Base-by-base conservation (phyloP, 2,329 filamentous ascomycete species). In the Neonectria neomacrospora region DNA sequence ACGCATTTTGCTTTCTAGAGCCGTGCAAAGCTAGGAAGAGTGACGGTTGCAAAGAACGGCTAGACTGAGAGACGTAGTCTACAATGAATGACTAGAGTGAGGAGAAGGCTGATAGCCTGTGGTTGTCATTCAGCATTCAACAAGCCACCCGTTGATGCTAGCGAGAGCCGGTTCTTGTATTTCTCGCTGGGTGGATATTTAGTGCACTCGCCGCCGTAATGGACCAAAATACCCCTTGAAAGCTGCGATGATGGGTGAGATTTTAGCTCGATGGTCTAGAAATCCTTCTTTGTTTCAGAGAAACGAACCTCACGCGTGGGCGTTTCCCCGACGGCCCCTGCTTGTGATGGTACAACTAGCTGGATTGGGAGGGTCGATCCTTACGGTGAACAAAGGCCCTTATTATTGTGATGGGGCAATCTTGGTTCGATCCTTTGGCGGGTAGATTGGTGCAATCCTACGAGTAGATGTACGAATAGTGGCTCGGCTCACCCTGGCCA, bases 1-100 rank as follows among this genome's bases (percentile, higher is more conserved):
- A 32, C 64, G 37, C 68, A 69, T 23, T 39, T 58, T 50, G 37
- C 42, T 32, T 26, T n/a, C 23, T 23, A 14, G 14, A 18, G 34
- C 2, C 0, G 20, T 18, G 1, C n/a, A 12, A 12, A 44, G 23
- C 42, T 28, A 37, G 14, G 26, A 61, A n/a, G 47, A 61, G 18
- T 22, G 55, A 57, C 45, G 22, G 30, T 11, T 44, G 41, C 56
- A 63, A 20, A 11, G 53, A 67, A 56, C 14, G 57, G 28, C 34
- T 63, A 52, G 52, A 39, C 30, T 57, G 32, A 32, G 32, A 32
- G 26, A n/a, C 6, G 7, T 26, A 37, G 56, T 60, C 44, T 30
- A 37, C 11, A 52, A 60, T 51, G 57, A 51, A 26, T 18, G 28
- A 22, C 7, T 12, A 28, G 42, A 50, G 45, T 18, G 58, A 23